Conservation (phyloP, 2,329 filamentous ascomycete genomes). For the Myotisia sp. region DNA sequence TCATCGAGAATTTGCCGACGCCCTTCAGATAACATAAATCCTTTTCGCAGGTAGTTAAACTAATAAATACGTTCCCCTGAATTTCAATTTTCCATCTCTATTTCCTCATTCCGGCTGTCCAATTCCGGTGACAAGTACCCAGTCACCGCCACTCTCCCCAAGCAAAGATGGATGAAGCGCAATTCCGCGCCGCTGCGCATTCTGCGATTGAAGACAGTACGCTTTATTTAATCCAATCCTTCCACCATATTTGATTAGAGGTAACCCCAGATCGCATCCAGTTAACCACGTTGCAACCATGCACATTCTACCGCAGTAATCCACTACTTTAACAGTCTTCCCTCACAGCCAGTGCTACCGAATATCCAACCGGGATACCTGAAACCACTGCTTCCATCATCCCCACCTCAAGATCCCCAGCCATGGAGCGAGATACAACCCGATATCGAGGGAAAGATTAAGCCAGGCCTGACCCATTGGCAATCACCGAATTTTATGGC, state of each 20-base stretch:
- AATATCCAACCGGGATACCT: slow-evolving; percentile 76
- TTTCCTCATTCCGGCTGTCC: too few relatives aligned
- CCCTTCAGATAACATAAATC: too few relatives aligned
- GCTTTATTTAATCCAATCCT: slow-evolving; percentile 3
- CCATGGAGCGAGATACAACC: slow-evolving; percentile 62
- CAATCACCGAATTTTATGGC: slow-evolving; percentile 90
- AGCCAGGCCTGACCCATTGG: slow-evolving; percentile 91
- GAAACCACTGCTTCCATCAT: slow-evolving; percentile 57
- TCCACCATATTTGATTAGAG: not conserved
- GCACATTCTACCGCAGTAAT: slow-evolving; percentile 43
- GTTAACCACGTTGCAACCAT: slow-evolving; percentile 3
- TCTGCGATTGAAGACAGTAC: slow-evolving; percentile 69
- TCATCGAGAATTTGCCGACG: too few relatives aligned
- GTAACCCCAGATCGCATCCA: not conserved
- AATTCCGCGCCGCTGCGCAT: slow-evolving; percentile 65
- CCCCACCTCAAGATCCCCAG: slow-evolving; percentile 53
- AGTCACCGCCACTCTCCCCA: not conserved
- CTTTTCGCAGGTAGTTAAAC: too few relatives aligned
- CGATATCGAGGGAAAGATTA: slow-evolving; percentile 73
- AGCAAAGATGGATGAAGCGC: slow-evolving; percentile 54
- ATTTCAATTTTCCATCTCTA: too few relatives aligned
- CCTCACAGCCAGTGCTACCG: slow-evolving; percentile 57
- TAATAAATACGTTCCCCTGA: too few relatives aligned
- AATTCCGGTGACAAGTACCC: too few relatives aligned
- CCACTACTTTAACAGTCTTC: slow-evolving; percentile 65